Conservation (phyloP, 2,329 filamentous ascomycete species). For the Fonsecaea monophora region DNA sequence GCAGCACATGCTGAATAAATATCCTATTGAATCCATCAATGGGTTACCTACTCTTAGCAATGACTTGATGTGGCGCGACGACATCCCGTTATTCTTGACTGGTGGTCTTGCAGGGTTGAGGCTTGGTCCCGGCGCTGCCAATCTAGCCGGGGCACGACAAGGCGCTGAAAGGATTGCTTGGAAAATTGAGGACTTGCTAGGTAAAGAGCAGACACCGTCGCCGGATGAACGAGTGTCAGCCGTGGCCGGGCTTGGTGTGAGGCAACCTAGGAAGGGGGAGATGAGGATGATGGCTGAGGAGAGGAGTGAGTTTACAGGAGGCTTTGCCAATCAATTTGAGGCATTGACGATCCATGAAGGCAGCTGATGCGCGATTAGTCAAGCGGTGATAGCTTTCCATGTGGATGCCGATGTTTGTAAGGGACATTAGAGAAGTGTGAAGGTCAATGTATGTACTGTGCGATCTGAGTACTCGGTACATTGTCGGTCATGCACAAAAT, state of each 20-base stretch:
- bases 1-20: constrained; percentile 62
- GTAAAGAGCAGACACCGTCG: constrained; percentile 34
- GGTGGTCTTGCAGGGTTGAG: constrained; percentile 71
- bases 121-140: constrained; percentile 74
- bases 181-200: constrained; percentile 68
- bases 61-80: constrained; percentile 75
- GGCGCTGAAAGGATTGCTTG: constrained; percentile 77
- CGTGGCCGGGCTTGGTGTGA: not conserved
- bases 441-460: too few relatives aligned
- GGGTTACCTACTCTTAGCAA: constrained; percentile 77
- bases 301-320: constrained; percentile 32
- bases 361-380: not conserved
- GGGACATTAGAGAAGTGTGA: not conserved
- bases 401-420: not conserved
- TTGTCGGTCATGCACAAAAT: too few relatives aligned
- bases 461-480: not conserved
- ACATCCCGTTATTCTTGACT: constrained; percentile 75
- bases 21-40: constrained; percentile 67
- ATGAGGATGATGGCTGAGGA: constrained; percentile 11
- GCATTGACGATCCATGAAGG: constrained; percentile 18
- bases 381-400: not conserved
- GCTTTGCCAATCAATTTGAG: constrained; percentile 35
- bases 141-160: constrained; percentile 74
- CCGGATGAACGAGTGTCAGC: not conserved
- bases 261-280: not conserved